These are phyloP conservation scores for Coccomyxa subellipsoidea DNA, from an alignment of 163 green algal genomes.

Conservation along the genomic window DNA sequence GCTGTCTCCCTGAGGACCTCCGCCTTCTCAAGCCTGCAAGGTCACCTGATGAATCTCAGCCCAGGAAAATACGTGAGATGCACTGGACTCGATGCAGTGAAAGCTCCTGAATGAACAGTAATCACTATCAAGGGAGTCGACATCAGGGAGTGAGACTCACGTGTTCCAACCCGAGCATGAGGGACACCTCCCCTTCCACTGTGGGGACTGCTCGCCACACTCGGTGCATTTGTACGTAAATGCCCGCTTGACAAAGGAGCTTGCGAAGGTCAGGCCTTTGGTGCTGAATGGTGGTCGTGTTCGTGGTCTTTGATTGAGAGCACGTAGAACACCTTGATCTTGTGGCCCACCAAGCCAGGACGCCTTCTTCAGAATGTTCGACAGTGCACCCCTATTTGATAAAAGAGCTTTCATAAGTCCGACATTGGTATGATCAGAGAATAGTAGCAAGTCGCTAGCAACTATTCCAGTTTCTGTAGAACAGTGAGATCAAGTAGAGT, in stretches of 20 bases:
- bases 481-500: too few species aligned
- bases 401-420: not conserved
- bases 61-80: too few species aligned
- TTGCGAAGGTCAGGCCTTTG: not conserved
- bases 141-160: not conserved
- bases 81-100: too few species aligned
- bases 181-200: not conserved
- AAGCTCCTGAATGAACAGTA: too few species aligned
- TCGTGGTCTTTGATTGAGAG: not conserved
- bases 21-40: constrained; percentile 6
- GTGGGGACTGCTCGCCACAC: not conserved
- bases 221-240: not conserved
- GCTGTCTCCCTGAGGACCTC: not conserved
- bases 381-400: not conserved
- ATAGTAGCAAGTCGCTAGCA: too few species aligned
- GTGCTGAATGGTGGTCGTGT: not conserved
- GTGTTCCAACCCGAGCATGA: not conserved
- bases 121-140: too few species aligned
- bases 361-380: not conserved
- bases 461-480: too few species aligned
- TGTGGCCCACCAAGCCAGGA: not conserved
- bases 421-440: not conserved
- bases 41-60: too few species aligned
- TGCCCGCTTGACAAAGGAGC: not conserved
- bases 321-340: not conserved